Base-by-base conservation (phyloP, 1,284 basidiomycete genomes). In the Ganoderma boninense region DNA sequence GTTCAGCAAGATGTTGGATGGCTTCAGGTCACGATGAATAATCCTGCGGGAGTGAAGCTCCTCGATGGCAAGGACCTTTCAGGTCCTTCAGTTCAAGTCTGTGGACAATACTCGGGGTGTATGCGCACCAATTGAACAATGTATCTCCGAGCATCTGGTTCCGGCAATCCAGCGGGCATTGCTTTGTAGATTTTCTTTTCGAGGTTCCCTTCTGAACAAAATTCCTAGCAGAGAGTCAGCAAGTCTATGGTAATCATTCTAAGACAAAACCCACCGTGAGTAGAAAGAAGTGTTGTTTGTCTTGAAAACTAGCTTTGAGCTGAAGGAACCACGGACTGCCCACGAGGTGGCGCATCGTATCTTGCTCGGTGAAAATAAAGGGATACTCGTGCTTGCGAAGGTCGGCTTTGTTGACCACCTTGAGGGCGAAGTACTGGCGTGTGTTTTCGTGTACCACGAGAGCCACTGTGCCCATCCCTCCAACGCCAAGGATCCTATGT, bases 1-100 rank as follows among this genome's bases (percentile, higher is more conserved):
- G 79, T 90, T 88, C 16, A 92, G 80, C 23, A 91, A 81, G 66
- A 92, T 87, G 77, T 92, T 91, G 76, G 89, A 89, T 1, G 90
- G 90, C 78, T 80, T 90, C 62, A 80, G 71, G 64, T 80, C 79
- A 62, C 79, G 79, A 67, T 80, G 79, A n/a, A 80, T 69, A 68
- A 80, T 77, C 32, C 73, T 69, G 64, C 86, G 84, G 26, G 81
- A 79, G 78, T 91, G 90, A 40, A 91, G 80, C 16, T 43, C 23
- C 18, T 65, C 61, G 11, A 79, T 29, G 4, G 70, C 74, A 49
- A 67, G 43, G 7, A 77, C 35, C 75, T 76, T 16, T 1, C 6
- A 2, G 56, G 4, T 18, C 63, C 8, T 29, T 38, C 59, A 60
- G 60, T 75, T 88, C 88, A 70, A 84, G 84, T 49, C 89, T 43